These are phyloP conservation scores for Zygosaccharomyces sapae DNA, from an alignment of 1,139 yeast species.

Conservation along the genomic window DNA sequence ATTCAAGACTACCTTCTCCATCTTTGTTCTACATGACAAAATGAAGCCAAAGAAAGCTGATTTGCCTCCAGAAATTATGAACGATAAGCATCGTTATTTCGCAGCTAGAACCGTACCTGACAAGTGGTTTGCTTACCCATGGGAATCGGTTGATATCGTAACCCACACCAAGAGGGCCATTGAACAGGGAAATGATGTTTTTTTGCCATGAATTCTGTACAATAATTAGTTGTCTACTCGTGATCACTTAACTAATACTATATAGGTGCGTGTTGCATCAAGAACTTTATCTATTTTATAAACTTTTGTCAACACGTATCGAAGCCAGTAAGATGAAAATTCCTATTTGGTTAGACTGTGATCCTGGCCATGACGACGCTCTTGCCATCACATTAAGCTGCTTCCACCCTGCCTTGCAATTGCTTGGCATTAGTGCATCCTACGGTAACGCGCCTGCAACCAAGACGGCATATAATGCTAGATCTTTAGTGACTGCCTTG, in stretches of 20 bases:
- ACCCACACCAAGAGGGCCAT: conserved; percentile 77
- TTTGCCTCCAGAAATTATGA: conserved; percentile 46
- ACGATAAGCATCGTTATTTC: conserved; percentile 54
- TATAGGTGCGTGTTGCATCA: neutral
- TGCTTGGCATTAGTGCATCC: conserved; percentile 75
- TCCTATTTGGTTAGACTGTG: conserved; percentile 86
- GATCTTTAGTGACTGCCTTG: conserved; percentile 60
- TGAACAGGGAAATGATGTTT: conserved; percentile 63
- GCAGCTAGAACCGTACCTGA: conserved; percentile 92
- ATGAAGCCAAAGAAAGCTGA: conserved; percentile 80
- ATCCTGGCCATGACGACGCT: conserved; percentile 90
- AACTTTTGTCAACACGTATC: neutral
- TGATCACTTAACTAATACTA: neutral
- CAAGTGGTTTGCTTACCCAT: conserved; percentile 95
- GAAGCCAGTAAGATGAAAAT: conserved; percentile 27
- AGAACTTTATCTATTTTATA: neutral
- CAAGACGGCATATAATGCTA: conserved; percentile 65
- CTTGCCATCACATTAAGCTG: conserved; percentile 66
- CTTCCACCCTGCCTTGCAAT: conserved; percentile 53
- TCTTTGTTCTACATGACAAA: conserved; percentile 93
- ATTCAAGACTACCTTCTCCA: conserved; percentile 64
- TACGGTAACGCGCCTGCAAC: conserved; percentile 72
- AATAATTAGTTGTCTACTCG: neutral
- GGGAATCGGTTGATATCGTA: conserved; percentile 92
- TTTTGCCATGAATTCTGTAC: conserved; percentile 21